phyloP scores from a whole-genome alignment of 108 stramenopile genomes.

The Nitzschia inconspicua region DNA sequence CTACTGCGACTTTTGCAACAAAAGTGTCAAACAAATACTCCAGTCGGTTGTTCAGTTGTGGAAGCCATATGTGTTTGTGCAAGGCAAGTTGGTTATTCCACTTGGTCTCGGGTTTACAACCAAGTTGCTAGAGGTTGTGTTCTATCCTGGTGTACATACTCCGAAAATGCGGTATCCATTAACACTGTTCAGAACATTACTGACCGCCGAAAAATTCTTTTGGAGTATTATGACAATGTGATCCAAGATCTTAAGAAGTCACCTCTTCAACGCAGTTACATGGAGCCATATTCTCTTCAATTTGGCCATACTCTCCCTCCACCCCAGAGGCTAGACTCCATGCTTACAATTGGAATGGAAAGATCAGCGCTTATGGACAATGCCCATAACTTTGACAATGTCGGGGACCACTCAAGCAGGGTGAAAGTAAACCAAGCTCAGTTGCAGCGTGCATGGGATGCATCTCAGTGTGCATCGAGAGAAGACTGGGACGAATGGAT shows the following conservation, averaged over 20 bases:
- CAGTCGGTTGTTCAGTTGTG: constrained; percentile 66
- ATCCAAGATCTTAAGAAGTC: constrained; percentile 30
- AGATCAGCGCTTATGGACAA: constrained; percentile 26
- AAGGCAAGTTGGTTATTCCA: constrained; percentile 56
- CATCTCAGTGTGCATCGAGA: constrained; percentile 78
- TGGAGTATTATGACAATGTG: constrained; percentile 45
- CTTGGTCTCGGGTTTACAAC: constrained; percentile 78
- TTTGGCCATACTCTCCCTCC: constrained; percentile 3
- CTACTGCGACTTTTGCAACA: constrained; percentile 63
- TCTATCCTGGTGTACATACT: constrained; percentile 52
- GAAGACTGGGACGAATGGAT: constrained; percentile 99
- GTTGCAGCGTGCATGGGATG: constrained; percentile 91
- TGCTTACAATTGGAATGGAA: constrained; percentile 7
- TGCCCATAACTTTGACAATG: constrained; percentile 31
- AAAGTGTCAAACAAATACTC: constrained; percentile 33
- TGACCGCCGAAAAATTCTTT: not conserved
- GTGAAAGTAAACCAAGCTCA: constrained; percentile 59
- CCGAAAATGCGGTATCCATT: constrained; percentile 15
- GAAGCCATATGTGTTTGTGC: constrained; percentile 71
- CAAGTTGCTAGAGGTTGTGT: constrained; percentile 48
- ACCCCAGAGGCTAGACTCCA: constrained; percentile 14
- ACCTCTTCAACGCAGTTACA: constrained; percentile 25
- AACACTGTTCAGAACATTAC: constrained; percentile 5
- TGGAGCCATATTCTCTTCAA: constrained; percentile 7
- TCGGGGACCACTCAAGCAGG: constrained; percentile 24